Evolutionary conservation across 495 filamentous ascomycete species (phyloP), one percentile per base, ranked within the genome.

Genomic region (Neurospora sp.): DNA sequence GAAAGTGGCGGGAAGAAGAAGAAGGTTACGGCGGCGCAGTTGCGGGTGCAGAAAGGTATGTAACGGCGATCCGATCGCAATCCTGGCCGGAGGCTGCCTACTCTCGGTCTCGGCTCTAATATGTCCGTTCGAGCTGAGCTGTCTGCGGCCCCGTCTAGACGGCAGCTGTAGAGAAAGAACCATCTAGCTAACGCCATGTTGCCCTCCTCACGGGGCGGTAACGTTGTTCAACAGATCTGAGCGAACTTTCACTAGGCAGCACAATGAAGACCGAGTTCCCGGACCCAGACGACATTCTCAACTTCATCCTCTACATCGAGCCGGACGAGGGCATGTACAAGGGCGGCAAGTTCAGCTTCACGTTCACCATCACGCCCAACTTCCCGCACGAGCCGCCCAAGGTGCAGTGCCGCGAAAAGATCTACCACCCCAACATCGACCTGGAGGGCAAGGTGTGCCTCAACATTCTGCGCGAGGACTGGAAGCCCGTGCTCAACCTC

Each of bases 281-380:
- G 0, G 93, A 98, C 84, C 93, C 94, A 4, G 94, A 99, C 84
- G 93, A 99, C 80, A 97, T 97, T 82, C 90, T 98, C 46, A 96
- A 95, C 87, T 99, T 99, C 85, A 92, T 90, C 39, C 89, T 98
- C 75, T 93, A 91, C 75, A 95, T 99, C 85, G 91, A 93, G 77
- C 96, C 96, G 10, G 96, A 99, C 85, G 96, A 98, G 85, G 96
- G 96, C 82, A 96, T 99, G 90, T 99, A 99, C 86, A 93, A 93
- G 80, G 91, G 91, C 78, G 96, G 96, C 71, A 81, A 85, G 14
- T 99, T 99, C 84, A 88, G 90, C 77, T 99, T 99, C 85, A 92
- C 85, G 49, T 98, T 99, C 84, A 87, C 88, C 77, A 97, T 98
- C 84, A 92, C 93, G 80, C 93, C 95, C 78, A 94, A 92, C 84